These are phyloP conservation scores for Neurospora sp. DNA, from an alignment of 495 filamentous ascomycete species.

Conservation along the genomic window DNA sequence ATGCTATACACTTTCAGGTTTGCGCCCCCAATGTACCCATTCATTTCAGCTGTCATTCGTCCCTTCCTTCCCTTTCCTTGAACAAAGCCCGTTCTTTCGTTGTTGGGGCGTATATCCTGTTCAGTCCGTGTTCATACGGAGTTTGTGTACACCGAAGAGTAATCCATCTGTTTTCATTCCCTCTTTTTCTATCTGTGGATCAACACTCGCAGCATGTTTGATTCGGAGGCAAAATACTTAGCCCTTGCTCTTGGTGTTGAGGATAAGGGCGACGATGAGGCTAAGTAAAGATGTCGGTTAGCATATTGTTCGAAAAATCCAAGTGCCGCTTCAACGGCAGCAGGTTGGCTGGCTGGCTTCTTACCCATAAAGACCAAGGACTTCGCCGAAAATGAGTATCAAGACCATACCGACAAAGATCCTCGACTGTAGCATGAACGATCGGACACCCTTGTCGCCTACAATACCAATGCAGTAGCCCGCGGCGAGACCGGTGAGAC, in stretches of 20 bases:
- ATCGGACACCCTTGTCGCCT: conserved; percentile 83
- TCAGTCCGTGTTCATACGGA: not conserved
- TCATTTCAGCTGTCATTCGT: not conserved
- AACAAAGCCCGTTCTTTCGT: not conserved
- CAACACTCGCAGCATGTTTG: not conserved
- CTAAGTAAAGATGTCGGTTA: conserved; percentile 7
- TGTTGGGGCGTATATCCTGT: not conserved
- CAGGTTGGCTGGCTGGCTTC: conserved; percentile 9
- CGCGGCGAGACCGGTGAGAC: conserved; percentile 85
- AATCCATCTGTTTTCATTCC: not conserved
- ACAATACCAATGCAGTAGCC: conserved; percentile 95
- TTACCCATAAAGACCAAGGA: conserved; percentile 92
- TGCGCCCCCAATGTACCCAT: not conserved
- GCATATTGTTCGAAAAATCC: not conserved
- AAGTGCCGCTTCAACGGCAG: not conserved
- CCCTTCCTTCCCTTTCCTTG: not conserved
- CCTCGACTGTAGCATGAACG: conserved; percentile 91
- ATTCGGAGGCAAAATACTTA: conserved; percentile 12
- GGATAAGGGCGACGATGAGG: conserved; percentile 41
- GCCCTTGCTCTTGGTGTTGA: conserved; percentile 46
- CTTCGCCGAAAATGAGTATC: conserved; percentile 97
- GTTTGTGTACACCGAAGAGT: not conserved
- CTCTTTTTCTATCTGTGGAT: not conserved
- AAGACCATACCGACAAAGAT: conserved; percentile 98
- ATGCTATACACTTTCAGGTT: conserved; percentile 11